Evolutionary conservation across 441 rosid species (phyloP), one percentile per base, ranked within the genome.

Genomic region (Populus hybrid): DNA sequence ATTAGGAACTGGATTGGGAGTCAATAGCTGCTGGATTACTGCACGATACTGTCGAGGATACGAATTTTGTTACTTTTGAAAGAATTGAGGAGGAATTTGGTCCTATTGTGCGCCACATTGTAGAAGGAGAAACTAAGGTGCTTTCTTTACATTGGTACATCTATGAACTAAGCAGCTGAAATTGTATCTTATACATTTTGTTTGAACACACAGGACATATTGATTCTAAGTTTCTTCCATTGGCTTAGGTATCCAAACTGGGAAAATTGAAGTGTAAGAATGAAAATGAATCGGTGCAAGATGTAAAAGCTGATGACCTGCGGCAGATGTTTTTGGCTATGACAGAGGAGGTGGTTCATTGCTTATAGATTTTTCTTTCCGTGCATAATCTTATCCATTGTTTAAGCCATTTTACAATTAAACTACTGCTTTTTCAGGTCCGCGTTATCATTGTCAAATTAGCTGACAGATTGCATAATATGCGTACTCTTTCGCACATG

Each of bases 71-170:
- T 80, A 94, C 97, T 76, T 95, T 95, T 81, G 97, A 94, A 79
- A 94, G 93, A 85, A 91, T 95, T 86, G 97, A 95, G 80, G 88
- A 89, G 79, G 95, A 94, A 85, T 95, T 95, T 89, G 97, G 99
- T 78, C 89, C 89, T 73, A 89, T 85, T 30, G 98, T 95, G 42
- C 91, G 99, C 67, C 93, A 75, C 87, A 95, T 94, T 78, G 98
- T 95, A 38, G 99, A 95, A 89, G 99, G 99, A 82, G 99, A 95
- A 88, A 95, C 99, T 70, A 95, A 95, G 98, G 99, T 92, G 84
- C 82, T 78, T 81, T 80, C 21, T 74, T 70, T 73, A 42, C 76
- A 42, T 76, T 46, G 84, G 53, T 7, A 72, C 72, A 64, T 78
- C n/a, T 70, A 28, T 72, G 50, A 76, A 80, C 57, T 72, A 75